Evolutionary conservation across 2,329 filamentous ascomycete genomes (phyloP), one percentile per base, ranked within the genome.

Genomic region (Diplodia sapinea): DNA sequence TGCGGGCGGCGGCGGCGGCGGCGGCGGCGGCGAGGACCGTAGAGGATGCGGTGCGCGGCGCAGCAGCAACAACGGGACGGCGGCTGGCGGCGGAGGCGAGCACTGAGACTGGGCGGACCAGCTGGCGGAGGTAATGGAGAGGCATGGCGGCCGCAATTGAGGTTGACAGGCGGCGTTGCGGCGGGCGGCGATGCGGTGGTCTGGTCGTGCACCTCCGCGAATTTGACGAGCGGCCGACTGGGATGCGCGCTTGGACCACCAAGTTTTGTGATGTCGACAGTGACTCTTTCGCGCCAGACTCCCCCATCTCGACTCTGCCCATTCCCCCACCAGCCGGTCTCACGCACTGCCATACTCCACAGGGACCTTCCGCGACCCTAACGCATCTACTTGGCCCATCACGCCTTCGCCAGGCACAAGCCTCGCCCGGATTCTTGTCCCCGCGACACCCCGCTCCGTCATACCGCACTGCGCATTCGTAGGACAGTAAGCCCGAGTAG

Each of bases 1-100:
- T 68, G 69, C 76, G 80, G 66, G 72, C 61, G 52, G 72, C 70
- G 55, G 65, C 51, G 67, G 72, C 70, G 55, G 65, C 51, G 67
- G 72, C 61, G 52, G 72, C 70, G 55, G 65, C 52, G 31, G 67
- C 43, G 66, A 63, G 23, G 31, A 63, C 26, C 43, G 47, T 29
- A 17, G 59, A 51, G 23, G 59, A 9, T 5, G 68, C 29, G 68
- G 59, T 49, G 59, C 68, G 59, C 54, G 51, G 66, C 51, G 33
- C 23, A 8, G 51, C 54, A n/a, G 50, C 33, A 20, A 26, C 7
- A 15, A 20, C 23, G 23, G 33, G 20, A 12, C 43, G 67, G 15
- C 31, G n/a, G 8, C 31, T 8, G 40, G 23, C 23, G 23, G 67
- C 43, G 33, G 17, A n/a, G 29, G 61, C 50, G 50, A 40, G 38